Evolutionary conservation across 805 yeast genomes (phyloP), one percentile per base, ranked within the genome.

Genomic region (Ogataea pini): DNA sequence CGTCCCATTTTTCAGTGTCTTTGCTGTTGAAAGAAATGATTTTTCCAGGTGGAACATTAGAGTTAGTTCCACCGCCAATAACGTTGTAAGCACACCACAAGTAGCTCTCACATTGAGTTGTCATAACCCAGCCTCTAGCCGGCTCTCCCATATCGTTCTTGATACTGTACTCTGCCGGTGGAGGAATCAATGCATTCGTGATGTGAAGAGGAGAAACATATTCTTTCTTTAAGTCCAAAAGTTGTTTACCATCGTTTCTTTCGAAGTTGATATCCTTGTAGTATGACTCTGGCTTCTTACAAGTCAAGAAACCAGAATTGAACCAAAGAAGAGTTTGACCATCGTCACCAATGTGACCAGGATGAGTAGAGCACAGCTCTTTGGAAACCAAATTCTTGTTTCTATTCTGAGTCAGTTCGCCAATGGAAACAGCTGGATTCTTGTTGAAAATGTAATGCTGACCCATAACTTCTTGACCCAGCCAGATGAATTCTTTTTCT

Each of bases 401-500:
- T 62, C 71, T 47, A 55, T 52, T 10, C 2, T 18, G 14, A 63
- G 56, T 52, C 16, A 68, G 45, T 45, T 58, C 63, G 10, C 87
- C 89, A 2, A 78, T 75, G 17, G 83, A 70, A 2, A 82, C 86
- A 0, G 86, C 86, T n/a, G 77, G 70, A 54, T 71, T 63, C 6
- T 64, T 48, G 56, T 82, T 83, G 60, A 83, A 76, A 24, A 62
- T 65, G 54, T 80, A 81, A 17, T 67, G 61, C 56, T 82, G 81
- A 10, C 88, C 83, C 36, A 77, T 71, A 33, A 77, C 68, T 38
- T 77, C 72, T 62, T 82, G 78, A 2, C 87, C 88, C 28, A 86
- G 60, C 92, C 92, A 85, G 58, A 85, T 81, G 54, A 86, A 69
- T 60, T 86, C 94, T 57, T 86, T 86, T 54, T 86, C 95, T 33